These are phyloP conservation scores for Eucalyptus tenuipes DNA, from an alignment of 345 rosid species.

Conservation along the genomic window DNA sequence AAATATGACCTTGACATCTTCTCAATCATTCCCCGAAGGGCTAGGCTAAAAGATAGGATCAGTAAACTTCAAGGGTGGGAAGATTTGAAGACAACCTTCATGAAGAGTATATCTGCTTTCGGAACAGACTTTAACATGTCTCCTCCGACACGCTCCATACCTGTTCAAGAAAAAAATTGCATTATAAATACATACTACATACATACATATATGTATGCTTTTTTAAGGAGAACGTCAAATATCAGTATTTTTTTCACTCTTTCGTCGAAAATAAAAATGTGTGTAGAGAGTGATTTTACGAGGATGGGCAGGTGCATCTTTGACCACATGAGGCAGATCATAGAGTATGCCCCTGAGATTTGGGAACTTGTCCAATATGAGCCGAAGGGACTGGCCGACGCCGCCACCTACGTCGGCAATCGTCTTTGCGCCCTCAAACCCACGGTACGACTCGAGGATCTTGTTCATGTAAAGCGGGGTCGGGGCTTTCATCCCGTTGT, in stretches of 20 bases:
- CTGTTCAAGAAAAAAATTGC: not conserved
- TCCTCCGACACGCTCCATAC: slow-evolving; percentile 9
- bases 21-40: not conserved
- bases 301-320: slow-evolving; percentile 8
- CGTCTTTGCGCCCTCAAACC: slow-evolving; percentile 1
- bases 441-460: slow-evolving; percentile 10
- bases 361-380: slow-evolving; percentile 8
- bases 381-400: not conserved
- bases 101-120: slow-evolving; percentile 5
- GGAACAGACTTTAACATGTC: slow-evolving; percentile 6
- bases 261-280: not conserved
- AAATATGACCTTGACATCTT: not conserved
- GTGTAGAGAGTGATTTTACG: not conserved
- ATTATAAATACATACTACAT: not conserved
- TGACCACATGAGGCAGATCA: slow-evolving; percentile 19
- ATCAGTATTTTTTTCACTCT: not conserved
- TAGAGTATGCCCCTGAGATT: slow-evolving; percentile 10
- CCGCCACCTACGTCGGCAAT: slow-evolving; percentile 26
- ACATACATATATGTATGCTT: no score
- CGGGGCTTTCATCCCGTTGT: slow-evolving; percentile 4
- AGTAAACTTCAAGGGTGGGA: not conserved
- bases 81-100: not conserved
- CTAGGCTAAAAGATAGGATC: not conserved
- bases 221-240: no score
- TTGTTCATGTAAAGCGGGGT: slow-evolving; percentile 4